Conservation (phyloP, 2,329 filamentous ascomycete genomes). For the Bimuria novae-zelandiae region DNA sequence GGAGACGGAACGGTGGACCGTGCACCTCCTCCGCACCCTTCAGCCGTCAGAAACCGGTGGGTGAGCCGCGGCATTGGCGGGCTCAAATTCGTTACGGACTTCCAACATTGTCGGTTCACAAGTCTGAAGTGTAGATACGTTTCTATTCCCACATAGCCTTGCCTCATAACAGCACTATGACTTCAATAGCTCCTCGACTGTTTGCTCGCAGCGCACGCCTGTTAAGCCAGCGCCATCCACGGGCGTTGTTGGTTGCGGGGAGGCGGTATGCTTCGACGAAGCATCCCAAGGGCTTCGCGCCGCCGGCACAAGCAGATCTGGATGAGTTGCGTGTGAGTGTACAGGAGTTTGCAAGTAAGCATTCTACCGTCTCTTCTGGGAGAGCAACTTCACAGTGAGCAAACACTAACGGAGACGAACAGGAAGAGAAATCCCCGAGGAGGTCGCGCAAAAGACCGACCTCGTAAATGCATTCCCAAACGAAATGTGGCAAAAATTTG, state of each 20-base stretch:
- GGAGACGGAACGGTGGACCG: constrained; percentile 15
- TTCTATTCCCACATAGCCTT: constrained; percentile 14
- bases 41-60: constrained; percentile 25
- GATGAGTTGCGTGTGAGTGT: constrained; percentile 81
- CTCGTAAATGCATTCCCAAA: constrained; percentile 83
- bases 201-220: constrained; percentile 48
- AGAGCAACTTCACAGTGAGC: background rate
- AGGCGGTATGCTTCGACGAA: constrained; percentile 65
- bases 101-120: constrained; percentile 1
- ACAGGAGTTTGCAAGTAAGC: constrained; percentile 77
- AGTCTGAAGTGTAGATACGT: background rate
- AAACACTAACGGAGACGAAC: constrained; percentile 1
- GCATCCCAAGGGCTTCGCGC: constrained; percentile 68
- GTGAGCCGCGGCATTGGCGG: constrained; percentile 19
- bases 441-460: constrained; percentile 83
- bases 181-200: constrained; percentile 38
- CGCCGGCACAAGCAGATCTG: constrained; percentile 74
- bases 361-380: background rate
- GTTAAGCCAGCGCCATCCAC: constrained; percentile 26
- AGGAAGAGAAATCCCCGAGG: constrained; percentile 82
- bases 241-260: constrained; percentile 20
- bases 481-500: constrained; percentile 92
- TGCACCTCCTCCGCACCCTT: constrained; percentile 9
- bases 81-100: constrained; percentile 12
- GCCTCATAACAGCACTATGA: no score